phyloP scores from a whole-genome alignment of 352 stramenopile genomes.

The Aphanomyces euteiches region DNA sequence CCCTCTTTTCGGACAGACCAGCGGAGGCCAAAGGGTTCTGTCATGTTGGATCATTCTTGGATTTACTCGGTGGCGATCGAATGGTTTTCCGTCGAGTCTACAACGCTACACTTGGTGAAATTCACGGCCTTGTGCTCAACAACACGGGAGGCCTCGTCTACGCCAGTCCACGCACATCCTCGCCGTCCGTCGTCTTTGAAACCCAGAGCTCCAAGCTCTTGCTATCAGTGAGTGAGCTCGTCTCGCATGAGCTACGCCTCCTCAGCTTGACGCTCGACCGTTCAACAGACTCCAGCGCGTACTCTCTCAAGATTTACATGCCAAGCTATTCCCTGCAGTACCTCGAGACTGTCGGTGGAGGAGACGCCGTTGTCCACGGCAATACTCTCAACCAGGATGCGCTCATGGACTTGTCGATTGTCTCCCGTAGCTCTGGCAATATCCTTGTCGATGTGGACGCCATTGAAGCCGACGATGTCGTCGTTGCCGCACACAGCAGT shows the following conservation, averaged over 20 bases:
- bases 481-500: background rate
- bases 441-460: background rate
- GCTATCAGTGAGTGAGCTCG: too few species aligned
- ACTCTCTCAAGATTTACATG: constrained; percentile 3
- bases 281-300: background rate
- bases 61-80: too few species aligned
- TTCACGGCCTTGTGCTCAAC: background rate
- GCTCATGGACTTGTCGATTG: background rate
- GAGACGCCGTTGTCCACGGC: background rate
- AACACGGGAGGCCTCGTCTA: background rate
- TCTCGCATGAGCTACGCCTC: too few species aligned
- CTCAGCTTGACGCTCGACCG: too few species aligned
- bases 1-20: too few species aligned
- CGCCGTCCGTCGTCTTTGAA: background rate
- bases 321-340: constrained; percentile 5
- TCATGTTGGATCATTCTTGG: too few species aligned
- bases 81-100: too few species aligned
- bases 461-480: background rate
- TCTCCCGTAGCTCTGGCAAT: background rate
- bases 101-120: background rate
- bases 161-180: background rate
- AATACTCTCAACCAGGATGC: background rate
- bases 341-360: background rate
- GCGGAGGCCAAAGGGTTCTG: too few species aligned
- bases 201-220: background rate